Base-by-base conservation (phyloP, 768 basidiomycete genomes). In the Calocybe indica region DNA sequence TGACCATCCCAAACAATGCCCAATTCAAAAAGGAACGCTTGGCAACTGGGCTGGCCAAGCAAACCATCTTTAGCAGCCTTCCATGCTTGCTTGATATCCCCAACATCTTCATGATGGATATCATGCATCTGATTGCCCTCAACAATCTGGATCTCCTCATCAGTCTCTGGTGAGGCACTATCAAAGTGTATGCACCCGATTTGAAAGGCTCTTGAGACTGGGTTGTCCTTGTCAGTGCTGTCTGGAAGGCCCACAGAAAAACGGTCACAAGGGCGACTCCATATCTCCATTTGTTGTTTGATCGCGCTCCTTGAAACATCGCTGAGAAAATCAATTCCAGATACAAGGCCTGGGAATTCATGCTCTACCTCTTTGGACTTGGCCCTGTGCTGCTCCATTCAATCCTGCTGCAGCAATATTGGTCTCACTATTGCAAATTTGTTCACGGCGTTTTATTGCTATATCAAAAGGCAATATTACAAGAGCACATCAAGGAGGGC, bases 211-310 rank as follows among this genome's bases (percentile, higher is more conserved):
- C 53, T 2, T 70, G 68, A 66, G 40, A 47, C 14, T 70, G 64
- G 62, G 64, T 62, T 2, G 57, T 65, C 0, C 51, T 73, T 1
- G 36, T 8, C 3, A 55, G 53, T 0, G 45, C 51, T 0, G 40
- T 49, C 4, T 75, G 71, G 72, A 53, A 55, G 14, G 31, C 31
- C 2, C 72, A 74, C 52, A 69, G 71, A 0, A 41, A 47, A 35
- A 48, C 34, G 0, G 69, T 75, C 12, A 68, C 62, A 0, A 49
- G 37, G 7, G 53, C 62, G 1, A 58, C 56, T 0, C 56, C 53
- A 2, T 72, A 65, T 44, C 53, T 74, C n/a, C 71, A 70, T 14
- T 60, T 62, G 1, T 71, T 63, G 0, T 74, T 72, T 56, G 66
- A 72, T 51, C 59, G 65, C 4, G 64, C 70, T 6, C 75, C 71